A percentile compares a stretch with the other conserved stretches of the same genome.
Evolutionary conservation across 805 yeast species (phyloP).

Genomic region (Pichia pseudocactophila): DNA sequence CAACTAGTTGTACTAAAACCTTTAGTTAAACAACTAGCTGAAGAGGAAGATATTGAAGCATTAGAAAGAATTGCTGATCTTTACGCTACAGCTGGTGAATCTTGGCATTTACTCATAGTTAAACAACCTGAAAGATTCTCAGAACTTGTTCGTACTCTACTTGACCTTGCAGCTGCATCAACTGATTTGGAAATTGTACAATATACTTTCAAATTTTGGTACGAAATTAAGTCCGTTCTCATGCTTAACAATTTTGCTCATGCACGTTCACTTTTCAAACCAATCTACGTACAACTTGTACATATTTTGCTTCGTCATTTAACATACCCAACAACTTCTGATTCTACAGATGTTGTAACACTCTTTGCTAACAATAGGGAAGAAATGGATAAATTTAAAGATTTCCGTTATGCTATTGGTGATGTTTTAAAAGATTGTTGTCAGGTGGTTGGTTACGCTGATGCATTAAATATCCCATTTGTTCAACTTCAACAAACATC

Average conservation of each 20-base stretch:
- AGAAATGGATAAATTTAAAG: conserved; percentile 85
- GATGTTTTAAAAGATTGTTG: conserved; percentile 96
- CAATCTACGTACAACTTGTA: conserved; percentile 50
- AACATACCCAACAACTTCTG: conserved; percentile 51
- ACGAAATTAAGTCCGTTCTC: conserved; percentile 63
- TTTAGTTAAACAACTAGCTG: conserved; percentile 31
- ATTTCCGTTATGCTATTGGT: conserved; percentile 93
- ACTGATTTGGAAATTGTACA: conserved; percentile 84
- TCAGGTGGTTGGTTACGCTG: conserved; percentile 71
- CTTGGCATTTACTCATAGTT: conserved; percentile 87
- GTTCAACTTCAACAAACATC: conserved; percentile 39
- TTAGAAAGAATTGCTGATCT: conserved; percentile 65
- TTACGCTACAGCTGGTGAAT: conserved; percentile 87
- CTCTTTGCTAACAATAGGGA: conserved; percentile 64
- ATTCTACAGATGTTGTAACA: conserved; percentile 30
- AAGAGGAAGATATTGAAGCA: conserved; percentile 51
- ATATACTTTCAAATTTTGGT: conserved; percentile 92
- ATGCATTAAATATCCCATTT: conserved; percentile 65
- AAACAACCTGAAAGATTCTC: conserved; percentile 40
- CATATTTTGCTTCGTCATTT: conserved; percentile 58
- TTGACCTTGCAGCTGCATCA: conserved; percentile 62
- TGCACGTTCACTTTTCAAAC: conserved; percentile 41
- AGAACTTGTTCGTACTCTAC: conserved; percentile 56
- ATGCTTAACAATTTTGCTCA: conserved; percentile 48
- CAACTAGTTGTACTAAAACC: conserved; percentile 57